Percentiles rank a stretch among this genome's conserved stretches.
These are phyloP conservation scores for Adansonia digitata DNA, from an alignment of 345 rosid species.

Conservation along the genomic window DNA sequence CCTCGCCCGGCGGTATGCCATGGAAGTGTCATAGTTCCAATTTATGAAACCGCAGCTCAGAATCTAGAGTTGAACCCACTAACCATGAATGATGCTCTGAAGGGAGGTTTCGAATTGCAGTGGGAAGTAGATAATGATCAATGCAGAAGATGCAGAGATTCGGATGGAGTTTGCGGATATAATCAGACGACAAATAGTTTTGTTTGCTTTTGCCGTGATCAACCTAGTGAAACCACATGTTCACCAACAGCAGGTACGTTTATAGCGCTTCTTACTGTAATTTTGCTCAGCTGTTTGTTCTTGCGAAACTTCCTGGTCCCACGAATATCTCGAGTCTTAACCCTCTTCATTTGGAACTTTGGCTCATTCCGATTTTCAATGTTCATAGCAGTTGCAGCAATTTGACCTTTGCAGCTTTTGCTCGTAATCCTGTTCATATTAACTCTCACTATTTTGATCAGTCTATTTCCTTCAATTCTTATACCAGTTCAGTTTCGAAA, in stretches of 20 bases:
- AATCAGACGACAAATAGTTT: not conserved
- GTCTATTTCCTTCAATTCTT: not conserved
- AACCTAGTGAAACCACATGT: slow-evolving; percentile 11
- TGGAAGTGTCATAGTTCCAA: not conserved
- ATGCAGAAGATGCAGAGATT: slow-evolving; percentile 7
- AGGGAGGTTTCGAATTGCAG: slow-evolving; percentile 19
- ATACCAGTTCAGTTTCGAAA: not conserved
- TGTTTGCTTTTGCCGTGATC: slow-evolving; percentile 25
- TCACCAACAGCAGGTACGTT: slow-evolving; percentile 12
- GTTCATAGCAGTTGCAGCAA: not conserved
- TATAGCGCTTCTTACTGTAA: not conserved
- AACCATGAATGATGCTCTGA: not conserved
- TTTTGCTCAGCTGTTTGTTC: not conserved
- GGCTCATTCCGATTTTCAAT: not conserved
- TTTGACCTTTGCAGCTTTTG: not conserved
- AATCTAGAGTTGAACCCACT: not conserved
- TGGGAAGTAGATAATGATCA: not conserved
- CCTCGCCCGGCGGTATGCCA: not conserved
- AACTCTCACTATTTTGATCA: not conserved
- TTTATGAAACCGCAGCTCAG: slow-evolving; percentile 11
- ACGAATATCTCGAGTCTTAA: not conserved
- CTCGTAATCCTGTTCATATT: not conserved
- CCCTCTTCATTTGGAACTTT: not conserved
- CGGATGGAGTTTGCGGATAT: slow-evolving; percentile 16
- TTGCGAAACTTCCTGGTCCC: not conserved